These are phyloP conservation scores for Zasmidium angulare DNA, from an alignment of 2,329 filamentous ascomycete species.

Conservation along the genomic window DNA sequence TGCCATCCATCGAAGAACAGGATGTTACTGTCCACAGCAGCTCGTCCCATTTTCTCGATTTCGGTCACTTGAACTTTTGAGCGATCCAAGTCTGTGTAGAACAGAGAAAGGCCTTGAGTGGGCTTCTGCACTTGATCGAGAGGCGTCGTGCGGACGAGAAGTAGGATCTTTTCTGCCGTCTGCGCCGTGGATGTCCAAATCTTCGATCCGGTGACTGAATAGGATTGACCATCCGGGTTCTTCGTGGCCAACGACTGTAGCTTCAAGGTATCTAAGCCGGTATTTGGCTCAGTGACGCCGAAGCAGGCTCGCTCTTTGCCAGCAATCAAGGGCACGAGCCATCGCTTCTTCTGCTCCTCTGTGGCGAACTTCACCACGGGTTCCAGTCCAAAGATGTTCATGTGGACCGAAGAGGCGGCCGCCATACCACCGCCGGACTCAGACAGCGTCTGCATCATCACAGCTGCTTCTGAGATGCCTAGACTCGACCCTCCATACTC, in stretches of 20 bases:
- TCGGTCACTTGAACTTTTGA: conserved; percentile 41
- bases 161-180: conserved; percentile 45
- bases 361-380: conserved; percentile 48
- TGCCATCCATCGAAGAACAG: conserved; percentile 48
- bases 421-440: conserved; percentile 47
- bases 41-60: conserved; percentile 49
- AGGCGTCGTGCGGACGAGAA: conserved; percentile 45
- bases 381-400: conserved; percentile 51
- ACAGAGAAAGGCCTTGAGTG: conserved; percentile 45
- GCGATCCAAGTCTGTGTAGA: conserved; percentile 45
- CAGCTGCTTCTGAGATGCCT: conserved; percentile 43
- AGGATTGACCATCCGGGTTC: conserved; percentile 35
- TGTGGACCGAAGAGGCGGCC: conserved; percentile 45
- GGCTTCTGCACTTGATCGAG: conserved; percentile 43
- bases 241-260: conserved; percentile 39
- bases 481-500: conserved; percentile 45
- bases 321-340: conserved; percentile 41
- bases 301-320: conserved; percentile 54
- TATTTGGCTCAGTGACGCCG: conserved; percentile 47
- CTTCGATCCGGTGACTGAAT: conserved; percentile 43
- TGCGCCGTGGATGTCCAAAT: conserved; percentile 50
- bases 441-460: conserved; percentile 51
- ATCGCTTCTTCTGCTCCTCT: conserved; percentile 43
- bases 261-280: conserved; percentile 43
- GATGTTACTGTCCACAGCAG: conserved; percentile 46